Conservation (phyloP, 73 alveolate genomes). For the Stentor roeselii region DNA sequence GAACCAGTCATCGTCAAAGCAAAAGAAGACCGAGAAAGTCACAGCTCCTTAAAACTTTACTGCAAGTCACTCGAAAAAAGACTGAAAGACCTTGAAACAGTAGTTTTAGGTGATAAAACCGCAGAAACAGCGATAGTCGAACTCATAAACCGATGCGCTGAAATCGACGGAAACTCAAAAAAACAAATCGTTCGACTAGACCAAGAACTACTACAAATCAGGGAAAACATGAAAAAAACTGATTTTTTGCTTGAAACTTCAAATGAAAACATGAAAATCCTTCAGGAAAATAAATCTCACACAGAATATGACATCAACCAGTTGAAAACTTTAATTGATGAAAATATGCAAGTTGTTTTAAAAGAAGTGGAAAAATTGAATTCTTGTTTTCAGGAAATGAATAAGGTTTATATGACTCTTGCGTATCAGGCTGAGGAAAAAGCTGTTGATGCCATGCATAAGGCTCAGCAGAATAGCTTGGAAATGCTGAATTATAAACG, state of each 20-base stretch:
- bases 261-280: background rate
- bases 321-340: background rate
- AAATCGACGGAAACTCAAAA: background rate
- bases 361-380: background rate
- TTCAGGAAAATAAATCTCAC: background rate
- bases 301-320: background rate
- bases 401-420: background rate
- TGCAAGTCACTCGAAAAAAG: background rate
- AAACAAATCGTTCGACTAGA: background rate
- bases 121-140: background rate
- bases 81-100: background rate
- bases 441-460: background rate
- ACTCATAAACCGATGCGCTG: background rate
- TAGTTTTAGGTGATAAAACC: background rate
- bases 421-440: background rate
- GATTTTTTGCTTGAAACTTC: background rate
- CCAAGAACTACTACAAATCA: background rate
- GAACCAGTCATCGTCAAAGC: conserved; percentile 16
- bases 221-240: background rate
- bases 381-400: conserved; percentile 12
- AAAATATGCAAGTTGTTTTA: background rate
- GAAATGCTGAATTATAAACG: background rate
- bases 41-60: background rate
- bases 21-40: conserved; percentile 2
- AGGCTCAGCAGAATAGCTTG: background rate